Evolutionary conservation across 2,329 filamentous ascomycete species (phyloP).

Genomic region (Stylonectria norvegica): DNA sequence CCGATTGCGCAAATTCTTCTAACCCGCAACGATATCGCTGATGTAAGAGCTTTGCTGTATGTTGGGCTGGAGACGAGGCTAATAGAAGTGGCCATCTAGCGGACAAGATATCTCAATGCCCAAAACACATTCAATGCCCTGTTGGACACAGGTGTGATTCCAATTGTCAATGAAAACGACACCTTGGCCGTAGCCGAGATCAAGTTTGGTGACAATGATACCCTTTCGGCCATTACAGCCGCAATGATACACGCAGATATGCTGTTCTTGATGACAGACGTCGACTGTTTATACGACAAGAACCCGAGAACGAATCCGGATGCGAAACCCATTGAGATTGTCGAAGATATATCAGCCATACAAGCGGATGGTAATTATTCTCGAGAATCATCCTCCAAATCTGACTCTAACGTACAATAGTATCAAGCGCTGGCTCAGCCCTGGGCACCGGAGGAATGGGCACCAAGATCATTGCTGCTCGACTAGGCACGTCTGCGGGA

Average conservation of each 20-base stretch:
- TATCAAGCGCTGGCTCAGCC: conserved; percentile 83
- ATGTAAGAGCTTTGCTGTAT: conserved; percentile 61
- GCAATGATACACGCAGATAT: conserved; percentile 97
- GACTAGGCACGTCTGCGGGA: conserved; percentile 86
- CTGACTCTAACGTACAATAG: conserved; percentile 39
- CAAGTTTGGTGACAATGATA: conserved; percentile 99
- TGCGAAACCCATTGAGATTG: conserved; percentile 85
- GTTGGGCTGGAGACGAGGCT: too few species aligned
- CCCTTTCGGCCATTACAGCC: conserved; percentile 90
- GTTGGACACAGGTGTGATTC: conserved; percentile 91
- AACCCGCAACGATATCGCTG: conserved; percentile 93
- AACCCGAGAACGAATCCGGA: conserved; percentile 85
- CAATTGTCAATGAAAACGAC: conserved; percentile 98
- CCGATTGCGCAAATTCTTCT: conserved; percentile 92
- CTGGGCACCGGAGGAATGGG: conserved; percentile 95
- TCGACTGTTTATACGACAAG: conserved; percentile 95
- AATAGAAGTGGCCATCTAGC: conserved; percentile 41
- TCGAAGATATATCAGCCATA: conserved; percentile 80
- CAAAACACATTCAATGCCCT: conserved; percentile 92
- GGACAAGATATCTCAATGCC: conserved; percentile 91
- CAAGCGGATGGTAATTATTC: conserved; percentile 66
- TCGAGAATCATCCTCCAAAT: neutral
- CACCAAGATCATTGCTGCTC: conserved; percentile 93
- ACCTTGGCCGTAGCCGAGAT: conserved; percentile 96
- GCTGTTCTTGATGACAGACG: conserved; percentile 97